Evolutionary conservation across 2,329 filamentous ascomycete genomes (phyloP), one percentile per base, ranked within the genome.

Genomic region (Pseudocercospora fijiensis): DNA sequence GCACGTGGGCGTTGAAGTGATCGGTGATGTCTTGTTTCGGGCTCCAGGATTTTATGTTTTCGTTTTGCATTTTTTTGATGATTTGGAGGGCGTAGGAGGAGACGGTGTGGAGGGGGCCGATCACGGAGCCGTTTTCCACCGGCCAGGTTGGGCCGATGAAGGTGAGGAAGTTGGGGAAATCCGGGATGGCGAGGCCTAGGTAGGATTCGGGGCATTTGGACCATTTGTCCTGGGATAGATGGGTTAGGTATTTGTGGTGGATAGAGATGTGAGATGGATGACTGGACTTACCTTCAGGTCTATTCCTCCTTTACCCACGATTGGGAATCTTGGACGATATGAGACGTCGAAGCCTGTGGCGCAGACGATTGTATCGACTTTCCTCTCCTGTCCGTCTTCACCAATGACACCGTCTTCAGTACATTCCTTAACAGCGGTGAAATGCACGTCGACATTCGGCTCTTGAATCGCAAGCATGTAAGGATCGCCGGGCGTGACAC

Each of bases 401-500:
- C 79, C 79, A 0, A 82, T 74, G 0, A 82, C 76, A 1, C 80
- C 80, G 3, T 78, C 77, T 64, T 80, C 76, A 0, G 81, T 82
- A 62, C 82, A 78, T 27, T 76, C 75, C 13, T 72, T 73, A 2
- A 82, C 81, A 1, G 78, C 74, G 1, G 81, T 80, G 67, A 83
- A 83, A 65, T 83, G 80, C 0, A 83, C 81, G 66, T 83, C 78
- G 1, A 83, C 80, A 58, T 84, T 84, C 7, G 76, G 73, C 60
- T 83, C 76, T 63, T 82, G 80, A 51, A 84, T 80, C 0, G 82
- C 81, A 49, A 75, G 65, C 78, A 84, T 81, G 66, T 84, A 84
- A 1, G 80, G 80, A 67, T 83, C 81, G 2, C 82, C 82, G 0
- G 80, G 80, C 0, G 80, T 82, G 47, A 82, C 74, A n/a, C 80